Conservation (phyloP, 148 eudicot genomes). For the Camellia japonica region DNA sequence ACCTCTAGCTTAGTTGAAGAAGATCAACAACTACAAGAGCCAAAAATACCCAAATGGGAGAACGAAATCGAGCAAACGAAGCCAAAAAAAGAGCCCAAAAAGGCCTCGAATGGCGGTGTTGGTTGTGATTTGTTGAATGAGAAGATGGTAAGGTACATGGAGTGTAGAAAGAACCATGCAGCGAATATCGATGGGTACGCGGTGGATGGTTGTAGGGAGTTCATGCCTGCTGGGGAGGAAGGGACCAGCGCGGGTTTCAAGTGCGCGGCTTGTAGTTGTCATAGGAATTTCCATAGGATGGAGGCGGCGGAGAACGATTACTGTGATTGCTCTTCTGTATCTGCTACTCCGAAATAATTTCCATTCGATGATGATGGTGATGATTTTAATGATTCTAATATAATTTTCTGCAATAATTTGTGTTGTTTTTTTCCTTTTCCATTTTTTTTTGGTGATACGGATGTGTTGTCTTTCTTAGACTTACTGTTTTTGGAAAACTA, state of each 20-base stretch:
- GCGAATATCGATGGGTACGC: conserved; percentile 33
- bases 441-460: no score
- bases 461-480: no score
- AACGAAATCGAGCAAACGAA: background rate
- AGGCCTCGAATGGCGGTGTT: no score
- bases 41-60: no score
- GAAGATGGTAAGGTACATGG: conserved; percentile 18
- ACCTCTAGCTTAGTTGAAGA: background rate
- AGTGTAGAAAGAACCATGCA: conserved; percentile 45
- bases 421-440: no score
- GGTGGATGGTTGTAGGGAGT: conserved; percentile 43
- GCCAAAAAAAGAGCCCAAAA: conserved; percentile 8
- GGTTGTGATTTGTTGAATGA: background rate
- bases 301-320: background rate
- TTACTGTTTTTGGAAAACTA: no score
- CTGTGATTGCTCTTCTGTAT: conserved; percentile 15
- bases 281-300: conserved; percentile 31
- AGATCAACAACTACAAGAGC: background rate
- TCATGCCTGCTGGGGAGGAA: conserved; percentile 38
- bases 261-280: conserved; percentile 41
- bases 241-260: conserved; percentile 25
- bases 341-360: background rate
- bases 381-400: no score
- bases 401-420: no score
- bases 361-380: no score